phyloP scores from a whole-genome alignment of 306 rosid species.

The Cucumis melo region DNA sequence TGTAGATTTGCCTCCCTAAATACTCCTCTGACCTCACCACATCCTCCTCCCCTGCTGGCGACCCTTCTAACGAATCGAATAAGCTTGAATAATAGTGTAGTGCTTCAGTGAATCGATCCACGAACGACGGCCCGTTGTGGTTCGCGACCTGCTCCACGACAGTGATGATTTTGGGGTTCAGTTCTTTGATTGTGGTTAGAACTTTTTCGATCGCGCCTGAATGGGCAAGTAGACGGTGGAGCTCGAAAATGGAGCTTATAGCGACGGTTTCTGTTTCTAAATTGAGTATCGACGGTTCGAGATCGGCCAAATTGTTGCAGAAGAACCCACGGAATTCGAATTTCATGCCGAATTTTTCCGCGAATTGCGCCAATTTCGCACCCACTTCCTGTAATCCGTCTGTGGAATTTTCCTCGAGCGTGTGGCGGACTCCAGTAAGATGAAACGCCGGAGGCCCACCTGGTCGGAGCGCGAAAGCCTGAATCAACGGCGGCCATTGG shows the following conservation, averaged over 20 bases:
- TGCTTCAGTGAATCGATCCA: constrained; percentile 74
- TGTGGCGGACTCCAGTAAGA: constrained; percentile 72
- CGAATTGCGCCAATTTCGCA: constrained; percentile 54
- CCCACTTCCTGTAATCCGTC: constrained; percentile 70
- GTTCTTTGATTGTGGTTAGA: constrained; percentile 27
- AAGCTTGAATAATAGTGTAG: constrained; percentile 61
- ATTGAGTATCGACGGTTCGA: constrained; percentile 48
- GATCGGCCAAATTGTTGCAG: constrained; percentile 50
- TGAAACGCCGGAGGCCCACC: constrained; percentile 76
- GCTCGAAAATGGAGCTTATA: constrained; percentile 64
- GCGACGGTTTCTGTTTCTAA: constrained; percentile 48
- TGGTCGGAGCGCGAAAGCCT: constrained; percentile 60
- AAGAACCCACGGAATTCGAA: constrained; percentile 67
- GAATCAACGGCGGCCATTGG: constrained; percentile 93
- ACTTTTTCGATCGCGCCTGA: constrained; percentile 53
- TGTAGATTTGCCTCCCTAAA: constrained; percentile 56
- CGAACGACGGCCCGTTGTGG: constrained; percentile 52
- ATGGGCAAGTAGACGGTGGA: constrained; percentile 44
- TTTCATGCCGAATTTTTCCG: constrained; percentile 42
- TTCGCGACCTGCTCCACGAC: constrained; percentile 73
- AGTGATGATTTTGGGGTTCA: constrained; percentile 49
- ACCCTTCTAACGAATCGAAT: constrained; percentile 70
- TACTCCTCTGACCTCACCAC: constrained; percentile 59
- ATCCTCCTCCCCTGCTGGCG: constrained; percentile 37
- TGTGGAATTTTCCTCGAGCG: constrained; percentile 39